Conservation (phyloP, 2,329 filamentous ascomycete genomes). For the Penicillium sp. region DNA sequence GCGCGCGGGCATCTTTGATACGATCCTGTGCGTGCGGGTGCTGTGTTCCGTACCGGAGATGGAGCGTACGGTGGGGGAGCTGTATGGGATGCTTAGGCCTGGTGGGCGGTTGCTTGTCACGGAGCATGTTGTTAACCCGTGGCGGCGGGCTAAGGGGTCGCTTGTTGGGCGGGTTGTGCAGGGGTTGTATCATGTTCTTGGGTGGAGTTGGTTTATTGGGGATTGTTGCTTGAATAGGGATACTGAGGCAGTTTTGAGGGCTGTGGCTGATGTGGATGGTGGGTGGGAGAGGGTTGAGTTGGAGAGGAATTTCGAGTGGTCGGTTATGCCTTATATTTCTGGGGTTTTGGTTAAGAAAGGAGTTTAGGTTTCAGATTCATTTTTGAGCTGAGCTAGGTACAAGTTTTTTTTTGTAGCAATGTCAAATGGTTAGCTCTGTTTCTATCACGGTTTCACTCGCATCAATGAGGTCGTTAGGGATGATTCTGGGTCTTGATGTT, state of each 20-base stretch:
- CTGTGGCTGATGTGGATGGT: slow-evolving; percentile 41
- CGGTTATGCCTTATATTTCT: slow-evolving; percentile 40
- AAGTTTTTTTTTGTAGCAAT: background rate
- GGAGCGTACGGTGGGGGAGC: slow-evolving; percentile 42
- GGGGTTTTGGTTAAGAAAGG: slow-evolving; percentile 41
- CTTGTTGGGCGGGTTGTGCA: slow-evolving; percentile 47
- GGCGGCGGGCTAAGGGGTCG: slow-evolving; percentile 46
- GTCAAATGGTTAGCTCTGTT: slow-evolving; percentile 16
- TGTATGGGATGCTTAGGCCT: slow-evolving; percentile 53
- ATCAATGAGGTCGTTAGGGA: background rate
- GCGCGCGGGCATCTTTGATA: slow-evolving; percentile 49
- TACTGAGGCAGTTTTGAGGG: slow-evolving; percentile 44
- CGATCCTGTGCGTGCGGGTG: slow-evolving; percentile 53
- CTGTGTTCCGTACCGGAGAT: slow-evolving; percentile 54
- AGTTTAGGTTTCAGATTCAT: background rate
- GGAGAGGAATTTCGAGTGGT: slow-evolving; percentile 38
- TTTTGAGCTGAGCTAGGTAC: background rate
- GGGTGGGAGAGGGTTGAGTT: slow-evolving; percentile 51
- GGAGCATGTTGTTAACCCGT: slow-evolving; percentile 56
- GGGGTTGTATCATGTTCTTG: slow-evolving; percentile 42
- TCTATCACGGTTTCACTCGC: background rate
- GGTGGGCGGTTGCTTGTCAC: slow-evolving; percentile 55
- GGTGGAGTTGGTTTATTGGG: slow-evolving; percentile 54
- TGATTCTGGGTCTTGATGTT: background rate
- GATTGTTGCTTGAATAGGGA: slow-evolving; percentile 52